Conservation (phyloP, 345 rosid species). For the Populus deltoides region DNA sequence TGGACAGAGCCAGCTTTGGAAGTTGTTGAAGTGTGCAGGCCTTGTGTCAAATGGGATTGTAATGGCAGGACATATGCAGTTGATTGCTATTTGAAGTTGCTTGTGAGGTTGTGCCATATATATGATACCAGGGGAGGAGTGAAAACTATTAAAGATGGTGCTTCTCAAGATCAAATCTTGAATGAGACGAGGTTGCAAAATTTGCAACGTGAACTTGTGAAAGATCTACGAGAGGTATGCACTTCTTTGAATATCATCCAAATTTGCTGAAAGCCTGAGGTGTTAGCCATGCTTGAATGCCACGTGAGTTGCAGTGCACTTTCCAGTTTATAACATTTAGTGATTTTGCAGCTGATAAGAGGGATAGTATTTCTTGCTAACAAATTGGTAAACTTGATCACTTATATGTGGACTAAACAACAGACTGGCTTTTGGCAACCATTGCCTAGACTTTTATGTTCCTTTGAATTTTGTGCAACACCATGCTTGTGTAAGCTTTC, state of each 20-base stretch:
- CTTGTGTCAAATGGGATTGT: slow-evolving; percentile 98
- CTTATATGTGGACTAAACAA: too few species aligned
- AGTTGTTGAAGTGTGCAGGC: slow-evolving; percentile 96
- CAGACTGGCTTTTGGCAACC: too few species aligned
- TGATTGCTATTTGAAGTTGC: slow-evolving; percentile 92
- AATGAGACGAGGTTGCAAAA: slow-evolving; percentile 92
- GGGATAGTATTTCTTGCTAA: too few species aligned
- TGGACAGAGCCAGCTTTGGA: slow-evolving; percentile 98
- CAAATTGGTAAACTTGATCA: too few species aligned
- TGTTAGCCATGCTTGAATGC: background rate
- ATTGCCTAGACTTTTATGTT: too few species aligned
- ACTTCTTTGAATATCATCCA: background rate
- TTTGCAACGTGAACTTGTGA: slow-evolving; percentile 86
- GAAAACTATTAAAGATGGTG: slow-evolving; percentile 94
- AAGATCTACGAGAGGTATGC: slow-evolving; percentile 80
- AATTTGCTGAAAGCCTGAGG: background rate
- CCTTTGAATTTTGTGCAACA: too few species aligned
- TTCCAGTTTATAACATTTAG: too few species aligned
- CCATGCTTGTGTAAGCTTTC: too few species aligned
- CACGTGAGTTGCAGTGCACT: too few species aligned
- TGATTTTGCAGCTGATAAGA: too few species aligned
- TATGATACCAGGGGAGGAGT: slow-evolving; percentile 97
- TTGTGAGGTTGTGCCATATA: slow-evolving; percentile 89
- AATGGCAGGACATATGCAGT: slow-evolving; percentile 96
- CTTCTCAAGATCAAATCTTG: slow-evolving; percentile 93